Percentiles rank a stretch among this genome's conserved stretches.
These are phyloP conservation scores for Sporormia fimetaria DNA, from an alignment of 495 filamentous ascomycete genomes.

Conservation along the genomic window DNA sequence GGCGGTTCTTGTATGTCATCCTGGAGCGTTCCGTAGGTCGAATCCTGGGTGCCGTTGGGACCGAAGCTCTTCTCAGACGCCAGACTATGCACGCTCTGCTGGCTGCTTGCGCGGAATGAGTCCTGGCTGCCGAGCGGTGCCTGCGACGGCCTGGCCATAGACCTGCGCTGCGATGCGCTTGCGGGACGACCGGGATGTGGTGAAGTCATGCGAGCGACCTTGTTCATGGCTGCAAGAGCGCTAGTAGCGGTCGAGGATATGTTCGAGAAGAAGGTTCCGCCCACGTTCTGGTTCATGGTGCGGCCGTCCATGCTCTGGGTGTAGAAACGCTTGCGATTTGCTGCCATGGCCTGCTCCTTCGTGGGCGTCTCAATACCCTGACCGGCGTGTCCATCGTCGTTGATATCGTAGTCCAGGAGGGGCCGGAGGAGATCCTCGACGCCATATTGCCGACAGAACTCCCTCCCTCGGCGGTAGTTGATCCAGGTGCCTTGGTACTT, in stretches of 20 bases:
- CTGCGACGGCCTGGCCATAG: conserved; percentile 47
- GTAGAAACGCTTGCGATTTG: conserved; percentile 83
- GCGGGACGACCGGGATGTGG: conserved; percentile 53
- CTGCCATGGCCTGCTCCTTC: conserved; percentile 99
- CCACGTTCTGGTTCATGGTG: conserved; percentile 48
- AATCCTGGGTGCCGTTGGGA: conserved; percentile 41
- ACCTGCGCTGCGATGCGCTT: conserved; percentile 37
- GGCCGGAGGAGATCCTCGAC: conserved; percentile 79
- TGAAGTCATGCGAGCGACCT: conserved; percentile 77
- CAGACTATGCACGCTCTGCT: conserved; percentile 56
- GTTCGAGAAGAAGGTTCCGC: conserved; percentile 88
- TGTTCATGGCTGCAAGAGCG: conserved; percentile 89
- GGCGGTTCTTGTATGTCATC: conserved; percentile 54
- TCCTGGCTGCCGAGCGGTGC: conserved; percentile 56
- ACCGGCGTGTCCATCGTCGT: conserved; percentile 56
- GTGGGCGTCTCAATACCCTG: conserved; percentile 72
- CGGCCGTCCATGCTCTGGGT: conserved; percentile 61
- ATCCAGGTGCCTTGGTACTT: conserved; percentile 99
- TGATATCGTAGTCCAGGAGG: conserved; percentile 80
- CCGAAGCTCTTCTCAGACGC: conserved; percentile 53
- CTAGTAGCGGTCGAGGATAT: conserved; percentile 87
- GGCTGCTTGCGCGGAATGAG: conserved; percentile 46
- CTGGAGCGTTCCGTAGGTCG: conserved; percentile 39
- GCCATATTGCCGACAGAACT: conserved; percentile 87
- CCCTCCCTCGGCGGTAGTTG: conserved; percentile 75